Evolutionary conservation across 1,284 basidiomycete species (phyloP).

Genomic region (Ustilago sp.): DNA sequence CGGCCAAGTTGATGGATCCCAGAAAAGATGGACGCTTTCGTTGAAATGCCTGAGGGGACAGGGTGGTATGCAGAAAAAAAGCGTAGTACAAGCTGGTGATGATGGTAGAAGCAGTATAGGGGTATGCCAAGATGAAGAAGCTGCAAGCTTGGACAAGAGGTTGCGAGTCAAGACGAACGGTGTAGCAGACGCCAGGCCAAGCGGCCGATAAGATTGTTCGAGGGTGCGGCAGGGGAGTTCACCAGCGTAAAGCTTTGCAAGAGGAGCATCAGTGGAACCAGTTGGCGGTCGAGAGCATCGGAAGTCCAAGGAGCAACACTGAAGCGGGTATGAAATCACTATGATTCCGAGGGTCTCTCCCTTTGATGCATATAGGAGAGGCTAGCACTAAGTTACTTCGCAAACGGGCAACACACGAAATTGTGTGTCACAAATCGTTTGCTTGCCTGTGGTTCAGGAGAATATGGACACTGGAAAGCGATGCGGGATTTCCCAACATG

Average conservation of each 20-base stretch:
- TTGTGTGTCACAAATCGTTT: slow-evolving; percentile 7
- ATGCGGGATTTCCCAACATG: not conserved
- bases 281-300: not conserved
- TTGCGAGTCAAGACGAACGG: not conserved
- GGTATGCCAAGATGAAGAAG: not conserved
- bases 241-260: not conserved
- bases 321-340: not conserved
- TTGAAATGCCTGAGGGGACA: too few relatives aligned
- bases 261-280: not conserved
- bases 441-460: not conserved
- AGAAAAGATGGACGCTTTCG: too few relatives aligned
- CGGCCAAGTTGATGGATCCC: not conserved
- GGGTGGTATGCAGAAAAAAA: too few relatives aligned
- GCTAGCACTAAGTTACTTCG: not conserved
- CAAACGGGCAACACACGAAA: not conserved
- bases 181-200: slow-evolving; percentile 4
- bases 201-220: slow-evolving; percentile 4
- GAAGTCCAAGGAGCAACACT: not conserved
- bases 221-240: not conserved
- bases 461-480: not conserved
- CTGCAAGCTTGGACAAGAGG: too few relatives aligned
- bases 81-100: not conserved
- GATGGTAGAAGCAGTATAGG: not conserved
- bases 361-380: not conserved
- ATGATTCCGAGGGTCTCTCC: not conserved